Conservation (phyloP, 169 alveolate genomes). For the Plasmodium chabaudi region DNA sequence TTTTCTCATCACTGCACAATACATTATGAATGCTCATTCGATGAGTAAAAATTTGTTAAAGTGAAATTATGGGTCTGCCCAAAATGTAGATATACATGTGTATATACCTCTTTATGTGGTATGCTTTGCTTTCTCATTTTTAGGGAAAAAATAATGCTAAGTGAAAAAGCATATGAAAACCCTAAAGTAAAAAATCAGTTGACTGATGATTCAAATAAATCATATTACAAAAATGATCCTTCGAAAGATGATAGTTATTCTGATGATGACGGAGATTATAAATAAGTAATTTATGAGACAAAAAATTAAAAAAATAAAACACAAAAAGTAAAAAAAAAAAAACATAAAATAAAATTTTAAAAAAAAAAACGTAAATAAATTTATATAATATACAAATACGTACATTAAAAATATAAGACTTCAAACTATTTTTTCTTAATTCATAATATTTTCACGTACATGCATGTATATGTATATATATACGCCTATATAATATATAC, state of each 20-base stretch:
- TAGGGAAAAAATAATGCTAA: constrained; percentile 54
- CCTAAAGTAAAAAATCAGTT: constrained; percentile 3
- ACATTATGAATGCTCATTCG: too few species aligned
- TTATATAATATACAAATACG: too few species aligned
- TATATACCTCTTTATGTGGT: not conserved
- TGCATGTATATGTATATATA: not conserved
- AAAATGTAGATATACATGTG: not conserved
- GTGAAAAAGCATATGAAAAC: constrained; percentile 24
- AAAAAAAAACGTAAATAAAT: too few species aligned
- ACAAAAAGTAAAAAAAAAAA: too few species aligned
- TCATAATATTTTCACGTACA: not conserved
- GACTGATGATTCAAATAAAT: constrained; percentile 26
- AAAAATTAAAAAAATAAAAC: not conserved
- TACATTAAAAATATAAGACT: not conserved
- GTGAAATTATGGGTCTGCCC: too few species aligned
- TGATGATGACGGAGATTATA: constrained; percentile 5
- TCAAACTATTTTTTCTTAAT: not conserved
- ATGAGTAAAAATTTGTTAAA: too few species aligned
- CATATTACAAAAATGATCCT: constrained; percentile 19
- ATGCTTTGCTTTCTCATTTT: not conserved
- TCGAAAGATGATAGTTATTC: not conserved
- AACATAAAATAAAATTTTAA: too few species aligned
- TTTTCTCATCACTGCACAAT: too few species aligned
- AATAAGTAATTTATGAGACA: not conserved
- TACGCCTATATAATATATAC: not conserved